A percentile compares a stretch with the other conserved stretches of the same genome.
These are phyloP conservation scores for Taphrina populina DNA, from an alignment of 1,139 yeast species.

Conservation along the genomic window DNA sequence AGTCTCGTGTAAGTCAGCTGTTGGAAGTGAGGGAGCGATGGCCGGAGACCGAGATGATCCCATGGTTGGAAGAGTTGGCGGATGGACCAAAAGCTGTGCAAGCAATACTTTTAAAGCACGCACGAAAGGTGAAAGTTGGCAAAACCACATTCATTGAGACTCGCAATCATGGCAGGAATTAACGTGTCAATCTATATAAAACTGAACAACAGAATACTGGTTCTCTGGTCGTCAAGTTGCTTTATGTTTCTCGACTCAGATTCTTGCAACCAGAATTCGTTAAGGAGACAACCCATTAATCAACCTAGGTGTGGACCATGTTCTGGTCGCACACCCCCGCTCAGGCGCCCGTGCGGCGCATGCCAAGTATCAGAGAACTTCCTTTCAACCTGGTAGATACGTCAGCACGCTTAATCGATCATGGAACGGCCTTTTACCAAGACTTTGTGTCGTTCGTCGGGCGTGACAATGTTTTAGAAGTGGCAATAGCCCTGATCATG, in stretches of 20 bases:
- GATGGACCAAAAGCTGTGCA: conserved; percentile 20
- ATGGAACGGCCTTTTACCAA: conserved; percentile 12
- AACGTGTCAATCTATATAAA: no score
- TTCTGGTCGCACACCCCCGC: no score
- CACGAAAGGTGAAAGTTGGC: conserved; percentile 26
- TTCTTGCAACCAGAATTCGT: no score
- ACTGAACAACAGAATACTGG: no score
- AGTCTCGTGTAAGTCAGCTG: conserved; percentile 14
- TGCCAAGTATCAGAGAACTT: neutral
- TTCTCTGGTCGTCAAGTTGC: no score
- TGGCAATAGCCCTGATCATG: conserved; percentile 20
- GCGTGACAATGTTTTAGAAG: conserved; percentile 19
- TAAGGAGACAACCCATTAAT: no score
- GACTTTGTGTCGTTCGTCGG: conserved; percentile 16
- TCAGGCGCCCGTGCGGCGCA: conserved; percentile 1
- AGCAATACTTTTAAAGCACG: conserved; percentile 23
- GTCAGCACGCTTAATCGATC: conserved; percentile 4
- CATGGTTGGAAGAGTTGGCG: conserved; percentile 11
- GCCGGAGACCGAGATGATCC: conserved; percentile 16
- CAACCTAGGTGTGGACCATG: no score
- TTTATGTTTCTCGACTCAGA: no score
- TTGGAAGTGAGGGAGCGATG: conserved; percentile 22
- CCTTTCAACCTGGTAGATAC: conserved; percentile 10
- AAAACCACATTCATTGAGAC: conserved; percentile 23
- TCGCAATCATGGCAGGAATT: no score